Base-by-base conservation (phyloP, 23 red algal species). In the Gracilariopsis chorda region DNA sequence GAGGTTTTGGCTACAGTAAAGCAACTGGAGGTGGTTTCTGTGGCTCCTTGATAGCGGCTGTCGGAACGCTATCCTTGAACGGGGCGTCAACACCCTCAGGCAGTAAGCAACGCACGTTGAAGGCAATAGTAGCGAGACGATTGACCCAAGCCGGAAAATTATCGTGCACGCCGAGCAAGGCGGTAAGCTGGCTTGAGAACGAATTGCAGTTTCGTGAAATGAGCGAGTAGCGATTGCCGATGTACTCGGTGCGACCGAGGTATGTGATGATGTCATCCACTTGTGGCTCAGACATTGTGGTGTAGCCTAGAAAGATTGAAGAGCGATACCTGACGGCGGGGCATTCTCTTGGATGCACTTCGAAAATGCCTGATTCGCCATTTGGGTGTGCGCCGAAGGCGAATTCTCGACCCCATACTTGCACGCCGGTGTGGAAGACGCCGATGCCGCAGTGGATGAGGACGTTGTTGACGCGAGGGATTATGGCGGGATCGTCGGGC, bases 171-270 rank as follows among this genome's bases (percentile, higher is more conserved):
- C 80, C 64, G 28, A 94, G 59, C 20, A 79, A 34, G 2, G 14
- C 14, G 21, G 77, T 32, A 55, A 92, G 58, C 67, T 70, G 70
- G 1, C 16, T 67, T 8, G 81, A 77, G 83, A 94, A 94, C 24
- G 73, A 30, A 23, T 94, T 94, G 70, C 92, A 94, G 77, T 94
- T 94, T 28, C 92, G 72, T 2, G 63, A 47, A 20, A 94, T 65
- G 4, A 94, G 71, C 42, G 83, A 77, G 68, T 94, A 94, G 28
- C 76, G 43, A 82, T 82, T 77, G 52, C 90, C 90, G 23, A 51
- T 69, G 57, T 74, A 81, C 62, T 88, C 63, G 7, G 83, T 75
- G 16, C 52, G 49, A 13, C 64, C 82, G 16, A 94, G 68, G 43
- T 58, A 73, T 33, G 87, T 61, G 39, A 94, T 47, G 45, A 94